These are phyloP conservation scores for Salvia rosmarinus DNA, from an alignment of 257 asterid genomes.

Conservation along the genomic window DNA sequence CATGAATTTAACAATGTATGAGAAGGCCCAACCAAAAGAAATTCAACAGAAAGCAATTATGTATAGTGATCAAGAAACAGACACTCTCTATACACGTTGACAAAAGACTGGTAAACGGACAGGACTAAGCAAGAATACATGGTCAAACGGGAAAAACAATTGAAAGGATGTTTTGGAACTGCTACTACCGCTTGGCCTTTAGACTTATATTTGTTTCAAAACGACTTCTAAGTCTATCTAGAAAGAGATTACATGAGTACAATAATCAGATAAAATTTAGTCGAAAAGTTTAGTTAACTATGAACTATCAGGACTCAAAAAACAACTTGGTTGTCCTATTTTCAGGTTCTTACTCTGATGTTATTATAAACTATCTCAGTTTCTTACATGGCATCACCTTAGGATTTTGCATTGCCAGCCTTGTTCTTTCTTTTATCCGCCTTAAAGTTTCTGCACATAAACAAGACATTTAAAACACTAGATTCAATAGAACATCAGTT, in stretches of 20 bases:
- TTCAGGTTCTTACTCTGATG: conserved; percentile 24
- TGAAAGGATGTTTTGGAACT: neutral
- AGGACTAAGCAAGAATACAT: neutral
- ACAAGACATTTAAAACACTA: conserved; percentile 27
- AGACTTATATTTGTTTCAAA: neutral
- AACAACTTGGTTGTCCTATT: conserved; percentile 26
- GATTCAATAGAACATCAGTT: neutral
- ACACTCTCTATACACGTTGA: neutral
- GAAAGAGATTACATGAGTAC: neutral
- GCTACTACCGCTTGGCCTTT: neutral
- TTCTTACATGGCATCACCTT: conserved; percentile 97
- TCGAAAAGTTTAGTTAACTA: neutral
- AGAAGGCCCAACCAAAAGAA: neutral
- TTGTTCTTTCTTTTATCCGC: conserved; percentile 82
- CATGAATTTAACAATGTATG: conserved; percentile 7
- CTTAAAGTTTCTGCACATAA: conserved; percentile 72
- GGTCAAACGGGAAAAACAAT: neutral
- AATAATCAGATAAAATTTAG: neutral
- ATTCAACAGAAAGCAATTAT: conserved; percentile 1
- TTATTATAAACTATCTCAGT: conserved; percentile 32
- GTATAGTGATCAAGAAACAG: neutral
- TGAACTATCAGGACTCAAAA: conserved; percentile 9
- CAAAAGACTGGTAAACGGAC: neutral
- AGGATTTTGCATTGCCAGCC: conserved; percentile 98
- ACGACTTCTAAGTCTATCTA: neutral